Conservation (phyloP, 768 basidiomycete species). For the Boletus tomentosulus region DNA sequence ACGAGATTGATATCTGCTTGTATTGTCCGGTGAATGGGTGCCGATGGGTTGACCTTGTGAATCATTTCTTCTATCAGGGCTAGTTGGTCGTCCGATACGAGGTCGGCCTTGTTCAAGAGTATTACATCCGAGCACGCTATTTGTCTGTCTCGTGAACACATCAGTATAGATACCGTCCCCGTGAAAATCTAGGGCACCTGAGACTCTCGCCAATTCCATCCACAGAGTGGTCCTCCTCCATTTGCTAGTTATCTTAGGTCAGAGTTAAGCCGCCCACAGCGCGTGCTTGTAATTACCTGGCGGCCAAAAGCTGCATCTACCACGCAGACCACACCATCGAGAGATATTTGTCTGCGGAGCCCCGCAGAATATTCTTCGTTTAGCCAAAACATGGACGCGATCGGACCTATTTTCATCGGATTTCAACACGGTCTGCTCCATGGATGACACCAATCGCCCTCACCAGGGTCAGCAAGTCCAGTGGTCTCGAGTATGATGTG, state of each 20-base stretch:
- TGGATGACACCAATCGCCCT: constrained; percentile 4
- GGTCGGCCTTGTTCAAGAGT: constrained; percentile 87
- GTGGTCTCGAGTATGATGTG: constrained; percentile 96
- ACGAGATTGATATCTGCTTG: constrained; percentile 71
- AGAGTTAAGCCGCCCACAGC: constrained; percentile 26
- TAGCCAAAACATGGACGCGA: constrained; percentile 83
- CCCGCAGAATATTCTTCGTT: constrained; percentile 78
- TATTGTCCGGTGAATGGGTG: constrained; percentile 68
- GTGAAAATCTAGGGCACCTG: constrained; percentile 43
- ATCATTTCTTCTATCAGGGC: constrained; percentile 55
- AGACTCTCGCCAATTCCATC: constrained; percentile 76
- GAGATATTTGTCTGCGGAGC: constrained; percentile 61
- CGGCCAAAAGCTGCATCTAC: constrained; percentile 84
- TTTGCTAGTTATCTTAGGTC: constrained; percentile 56
- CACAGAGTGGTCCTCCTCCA: constrained; percentile 67
- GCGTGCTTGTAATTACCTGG: constrained; percentile 38
- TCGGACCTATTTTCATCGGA: constrained; percentile 52
- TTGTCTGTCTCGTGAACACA: constrained; percentile 55
- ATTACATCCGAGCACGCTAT: constrained; percentile 91
- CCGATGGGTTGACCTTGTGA: constrained; percentile 73
- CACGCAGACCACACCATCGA: constrained; percentile 91
- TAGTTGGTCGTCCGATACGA: constrained; percentile 50
- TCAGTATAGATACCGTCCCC: background rate
- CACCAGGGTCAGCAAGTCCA: constrained; percentile 92
- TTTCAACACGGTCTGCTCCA: constrained; percentile 1